Percentiles rank a stretch among this genome's conserved stretches.
phyloP scores from a whole-genome alignment of 1,284 basidiomycete genomes.

The Singerocomus inundabilis region DNA sequence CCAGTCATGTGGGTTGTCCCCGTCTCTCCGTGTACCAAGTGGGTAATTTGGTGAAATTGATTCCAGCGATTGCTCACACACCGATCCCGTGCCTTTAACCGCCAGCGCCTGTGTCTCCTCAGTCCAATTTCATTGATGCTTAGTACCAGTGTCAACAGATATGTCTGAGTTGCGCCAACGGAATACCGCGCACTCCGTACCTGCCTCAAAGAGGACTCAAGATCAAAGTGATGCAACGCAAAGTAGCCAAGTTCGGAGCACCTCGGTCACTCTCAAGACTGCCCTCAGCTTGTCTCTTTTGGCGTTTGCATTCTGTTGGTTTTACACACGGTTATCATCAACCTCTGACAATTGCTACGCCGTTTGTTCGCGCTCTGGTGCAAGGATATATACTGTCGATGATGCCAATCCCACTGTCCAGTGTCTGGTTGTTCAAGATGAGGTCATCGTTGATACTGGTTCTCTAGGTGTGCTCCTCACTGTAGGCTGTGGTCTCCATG shows the following conservation, averaged over 20 bases:
- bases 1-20: background rate
- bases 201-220: background rate
- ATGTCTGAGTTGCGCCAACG: slow-evolving; percentile 19
- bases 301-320: slow-evolving; percentile 15
- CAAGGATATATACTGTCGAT: slow-evolving; percentile 63
- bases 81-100: background rate
- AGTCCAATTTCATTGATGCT: background rate
- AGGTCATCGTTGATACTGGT: slow-evolving; percentile 52
- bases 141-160: background rate
- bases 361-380: slow-evolving; percentile 53
- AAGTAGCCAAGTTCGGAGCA: background rate
- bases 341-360: slow-evolving; percentile 43
- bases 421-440: slow-evolving; percentile 56
- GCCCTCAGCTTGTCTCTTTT: slow-evolving; percentile 10
- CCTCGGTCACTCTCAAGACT: background rate
- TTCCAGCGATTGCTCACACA: background rate
- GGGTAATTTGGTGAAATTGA: background rate
- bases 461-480: slow-evolving; percentile 47
- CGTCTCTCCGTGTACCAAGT: background rate
- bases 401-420: slow-evolving; percentile 45
- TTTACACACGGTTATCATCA: background rate
- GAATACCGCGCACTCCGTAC: background rate
- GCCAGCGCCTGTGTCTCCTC: background rate
- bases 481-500: background rate
- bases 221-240: background rate